Conservation (phyloP, 2,329 filamentous ascomycete genomes). For the Colletotrichum higginsianum region DNA sequence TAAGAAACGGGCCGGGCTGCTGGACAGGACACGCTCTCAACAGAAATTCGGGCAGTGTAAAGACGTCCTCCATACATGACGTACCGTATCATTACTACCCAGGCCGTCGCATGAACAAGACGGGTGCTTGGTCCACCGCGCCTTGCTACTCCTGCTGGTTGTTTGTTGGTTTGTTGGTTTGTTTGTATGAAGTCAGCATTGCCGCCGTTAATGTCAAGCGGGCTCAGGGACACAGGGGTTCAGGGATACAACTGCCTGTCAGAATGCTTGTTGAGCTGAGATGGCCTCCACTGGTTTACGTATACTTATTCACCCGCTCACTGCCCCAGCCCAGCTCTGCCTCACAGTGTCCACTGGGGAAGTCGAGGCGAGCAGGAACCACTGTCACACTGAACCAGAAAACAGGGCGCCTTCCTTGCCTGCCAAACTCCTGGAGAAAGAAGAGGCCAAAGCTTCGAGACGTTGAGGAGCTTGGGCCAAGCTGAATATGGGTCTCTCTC, state of each 20-base stretch:
- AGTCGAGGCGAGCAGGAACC: conserved; percentile 21
- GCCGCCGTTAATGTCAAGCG: background rate
- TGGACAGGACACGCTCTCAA: conserved; percentile 20
- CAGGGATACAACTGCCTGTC: conserved; percentile 14
- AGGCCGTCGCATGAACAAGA: conserved; percentile 12
- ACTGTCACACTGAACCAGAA: background rate
- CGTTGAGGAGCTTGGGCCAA: conserved; percentile 45
- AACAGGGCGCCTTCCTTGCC: conserved; percentile 7
- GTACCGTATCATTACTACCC: background rate
- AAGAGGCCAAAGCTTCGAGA: conserved; percentile 39
- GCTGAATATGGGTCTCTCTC: conserved; percentile 4
- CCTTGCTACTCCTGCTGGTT: conserved; percentile 2
- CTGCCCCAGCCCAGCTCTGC: background rate
- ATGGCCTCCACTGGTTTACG: background rate
- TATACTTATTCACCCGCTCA: too few relatives aligned
- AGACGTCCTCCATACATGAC: background rate
- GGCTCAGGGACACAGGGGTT: background rate
- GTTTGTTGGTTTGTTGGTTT: conserved; percentile 4
- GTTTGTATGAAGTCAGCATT: background rate
- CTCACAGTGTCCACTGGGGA: conserved; percentile 1
- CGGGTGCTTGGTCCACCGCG: conserved; percentile 17
- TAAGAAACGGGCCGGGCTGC: conserved; percentile 31
- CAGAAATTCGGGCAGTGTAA: conserved; percentile 18
- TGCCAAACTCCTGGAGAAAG: background rate
- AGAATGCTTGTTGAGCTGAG: conserved; percentile 39